Evolutionary conservation across 306 rosid genomes (phyloP).

Genomic region (Sophora flavescens): DNA sequence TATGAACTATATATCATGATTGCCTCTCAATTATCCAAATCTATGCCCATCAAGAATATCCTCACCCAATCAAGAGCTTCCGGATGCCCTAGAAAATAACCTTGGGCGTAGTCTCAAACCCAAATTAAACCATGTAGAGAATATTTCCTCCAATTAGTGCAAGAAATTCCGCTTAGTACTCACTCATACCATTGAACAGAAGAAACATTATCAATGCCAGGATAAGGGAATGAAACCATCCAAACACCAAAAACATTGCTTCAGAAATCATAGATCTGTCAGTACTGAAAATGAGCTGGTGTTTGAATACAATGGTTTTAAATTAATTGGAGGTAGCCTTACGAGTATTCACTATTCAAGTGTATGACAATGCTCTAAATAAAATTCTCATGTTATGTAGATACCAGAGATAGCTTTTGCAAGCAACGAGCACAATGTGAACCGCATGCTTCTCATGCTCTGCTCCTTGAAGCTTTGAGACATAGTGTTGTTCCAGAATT

Average conservation of each 20-base stretch:
- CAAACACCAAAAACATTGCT: too few relatives aligned
- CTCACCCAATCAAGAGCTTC: neutral
- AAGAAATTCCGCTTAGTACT: neutral
- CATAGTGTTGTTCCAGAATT: neutral
- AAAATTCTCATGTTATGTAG: neutral
- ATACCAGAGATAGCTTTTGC: neutral
- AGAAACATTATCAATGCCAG: too few relatives aligned
- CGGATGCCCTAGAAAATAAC: neutral
- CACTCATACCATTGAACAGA: neutral
- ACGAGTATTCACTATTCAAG: neutral
- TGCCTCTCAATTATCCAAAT: conserved; percentile 29
- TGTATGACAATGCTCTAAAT: neutral
- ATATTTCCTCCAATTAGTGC: neutral
- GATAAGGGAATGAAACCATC: too few relatives aligned
- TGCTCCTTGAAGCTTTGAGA: neutral
- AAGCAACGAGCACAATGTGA: neutral
- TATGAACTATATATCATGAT: neutral
- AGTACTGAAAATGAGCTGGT: too few relatives aligned
- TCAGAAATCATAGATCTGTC: too few relatives aligned
- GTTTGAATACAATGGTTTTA: neutral
- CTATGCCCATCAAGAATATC: neutral
- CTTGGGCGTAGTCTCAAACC: neutral
- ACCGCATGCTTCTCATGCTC: neutral
- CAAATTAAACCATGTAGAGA: neutral
- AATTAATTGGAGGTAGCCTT: neutral